These are phyloP conservation scores for Pythium periplocum DNA, from an alignment of 352 stramenopile species.

Conservation along the genomic window DNA sequence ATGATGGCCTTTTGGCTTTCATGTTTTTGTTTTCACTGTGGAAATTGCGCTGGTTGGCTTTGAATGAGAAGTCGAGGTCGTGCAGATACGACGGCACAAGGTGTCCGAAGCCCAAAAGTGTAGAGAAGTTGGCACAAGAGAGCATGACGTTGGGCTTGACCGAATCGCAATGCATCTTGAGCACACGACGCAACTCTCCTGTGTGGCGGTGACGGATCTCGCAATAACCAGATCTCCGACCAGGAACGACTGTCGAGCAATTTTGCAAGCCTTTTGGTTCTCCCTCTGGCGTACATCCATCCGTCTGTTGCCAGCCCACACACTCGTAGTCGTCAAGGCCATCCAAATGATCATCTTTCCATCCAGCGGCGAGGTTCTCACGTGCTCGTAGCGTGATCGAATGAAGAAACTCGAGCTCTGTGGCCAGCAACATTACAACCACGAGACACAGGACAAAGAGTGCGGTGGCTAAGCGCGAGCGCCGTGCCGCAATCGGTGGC, in stretches of 20 bases:
- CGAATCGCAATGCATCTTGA: conserved; percentile 17
- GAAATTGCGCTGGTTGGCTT: background rate
- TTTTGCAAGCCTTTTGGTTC: conserved; percentile 21
- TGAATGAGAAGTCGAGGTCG: conserved; percentile 5
- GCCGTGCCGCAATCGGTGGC: too few relatives aligned
- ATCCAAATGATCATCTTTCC: background rate
- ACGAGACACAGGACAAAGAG: too few relatives aligned
- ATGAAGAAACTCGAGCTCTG: too few relatives aligned
- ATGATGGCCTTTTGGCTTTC: background rate
- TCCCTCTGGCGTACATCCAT: conserved; percentile 29
- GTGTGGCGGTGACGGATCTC: conserved; percentile 23
- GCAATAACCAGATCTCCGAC: conserved; percentile 26
- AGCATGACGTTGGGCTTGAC: background rate
- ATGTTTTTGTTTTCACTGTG: conserved; percentile 1
- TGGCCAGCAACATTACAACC: too few relatives aligned
- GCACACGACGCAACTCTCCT: conserved; percentile 16
- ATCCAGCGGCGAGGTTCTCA: too few relatives aligned
- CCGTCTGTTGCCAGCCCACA: conserved; percentile 40
- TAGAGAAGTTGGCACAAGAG: background rate
- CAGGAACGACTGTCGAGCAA: conserved; percentile 23
- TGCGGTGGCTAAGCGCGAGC: too few relatives aligned
- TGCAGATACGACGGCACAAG: background rate
- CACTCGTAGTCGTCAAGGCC: conserved; percentile 23
- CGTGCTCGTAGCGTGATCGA: too few relatives aligned
- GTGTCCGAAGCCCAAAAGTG: background rate